Percentiles rank a stretch among this genome's conserved stretches.
phyloP scores from a whole-genome alignment of 768 basidiomycete genomes.

The Lactarius hatsudake region DNA sequence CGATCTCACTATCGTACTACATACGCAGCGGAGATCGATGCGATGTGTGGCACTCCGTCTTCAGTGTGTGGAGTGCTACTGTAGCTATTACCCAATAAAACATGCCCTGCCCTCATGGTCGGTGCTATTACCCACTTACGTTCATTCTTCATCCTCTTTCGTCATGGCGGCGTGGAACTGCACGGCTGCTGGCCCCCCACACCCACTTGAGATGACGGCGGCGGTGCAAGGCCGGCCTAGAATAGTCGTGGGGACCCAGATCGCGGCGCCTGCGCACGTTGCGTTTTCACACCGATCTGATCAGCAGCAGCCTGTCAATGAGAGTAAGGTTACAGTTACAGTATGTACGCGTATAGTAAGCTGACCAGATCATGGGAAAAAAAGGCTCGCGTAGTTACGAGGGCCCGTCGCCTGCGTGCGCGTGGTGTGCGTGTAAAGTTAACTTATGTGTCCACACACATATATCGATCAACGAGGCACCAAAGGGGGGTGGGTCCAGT shows the following conservation, averaged over 20 bases:
- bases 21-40: not conserved
- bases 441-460: not conserved
- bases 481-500: not conserved
- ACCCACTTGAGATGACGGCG: not conserved
- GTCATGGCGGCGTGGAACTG: conserved; percentile 1
- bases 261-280: conserved; percentile 1
- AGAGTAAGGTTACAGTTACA: not conserved
- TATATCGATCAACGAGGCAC: not conserved
- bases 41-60: not conserved
- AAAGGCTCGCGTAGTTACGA: not conserved
- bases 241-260: not conserved
- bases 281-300: not conserved
- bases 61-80: not conserved
- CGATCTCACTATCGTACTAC: not conserved
- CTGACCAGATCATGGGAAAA: not conserved
- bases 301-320: not conserved
- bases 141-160: conserved; percentile 6
- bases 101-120: conserved; percentile 21
- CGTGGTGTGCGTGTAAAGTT: not conserved
- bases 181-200: not conserved
- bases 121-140: conserved; percentile 12
- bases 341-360: not conserved
- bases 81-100: conserved; percentile 1
- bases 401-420: not conserved
- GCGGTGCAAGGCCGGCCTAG: not conserved